Evolutionary conservation across 169 alveolate genomes (phyloP), one percentile per base, ranked within the genome.

Genomic region (Babesia gibsoni): DNA sequence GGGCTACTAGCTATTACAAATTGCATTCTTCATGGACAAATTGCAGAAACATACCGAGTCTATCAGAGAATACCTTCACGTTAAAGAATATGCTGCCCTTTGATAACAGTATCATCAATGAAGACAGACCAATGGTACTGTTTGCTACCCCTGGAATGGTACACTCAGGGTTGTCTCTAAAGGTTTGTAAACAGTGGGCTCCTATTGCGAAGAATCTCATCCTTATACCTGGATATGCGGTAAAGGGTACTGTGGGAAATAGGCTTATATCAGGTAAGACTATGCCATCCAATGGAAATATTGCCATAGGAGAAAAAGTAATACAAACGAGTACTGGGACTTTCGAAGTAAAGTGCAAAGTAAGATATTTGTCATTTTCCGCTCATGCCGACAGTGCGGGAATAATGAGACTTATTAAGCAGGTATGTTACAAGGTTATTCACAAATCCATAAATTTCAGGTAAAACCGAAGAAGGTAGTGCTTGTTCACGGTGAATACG

Each of bases 131-230:
- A 0, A 95, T 96, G 97, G 99, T 98, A 37, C 89, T 96, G 53
- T 95, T 98, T 67, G 99, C 99, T 18, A 95, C 99, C 8, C 99
- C 99, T 0, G 99, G 99, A n/a, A 98, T 96, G 99, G 93, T 98
- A 12, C 98, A 98, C 83, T 97, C 97, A 12, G 99, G 99, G 7
- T 86, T 95, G 36, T 94, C 99, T 35, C 90, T 98, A 45, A 85
- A 89, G 65, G 98, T 96, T 10, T 95, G 96, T 82, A 96, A 96
- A 90, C 94, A 92, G 59, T 96, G 99, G 97, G 97, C 98, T 18
- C 91, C 91, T 1, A 95, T 94, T 64, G 91, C 95, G n/a, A 90
- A 91, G 69, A 98, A 96, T 83, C 87, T 97, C 29, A 89, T 96
- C 22, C 92, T 98, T 35, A 94, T 98, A 56, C 99, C 99, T 7